Evolutionary conservation across 257 asterid species (phyloP), one percentile per base, ranked within the genome.

Genomic region (Leonotis leonurus): DNA sequence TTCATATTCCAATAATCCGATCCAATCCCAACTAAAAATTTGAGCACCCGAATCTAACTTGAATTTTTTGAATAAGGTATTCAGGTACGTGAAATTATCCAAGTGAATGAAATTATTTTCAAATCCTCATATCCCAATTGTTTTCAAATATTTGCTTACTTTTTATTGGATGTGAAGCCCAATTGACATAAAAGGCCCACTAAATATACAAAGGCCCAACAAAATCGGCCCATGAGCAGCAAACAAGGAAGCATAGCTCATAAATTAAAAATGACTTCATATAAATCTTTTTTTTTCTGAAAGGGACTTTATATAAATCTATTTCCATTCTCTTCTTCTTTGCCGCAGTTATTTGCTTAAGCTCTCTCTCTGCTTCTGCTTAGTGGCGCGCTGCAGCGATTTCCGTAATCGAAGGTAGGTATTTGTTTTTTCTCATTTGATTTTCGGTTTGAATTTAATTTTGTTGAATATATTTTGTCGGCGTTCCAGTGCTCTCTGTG

Each of bases 341-440:
- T 61, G 8, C 49, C 25, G 43, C 39, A 61, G 56, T 51, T 60
- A 14, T 40, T 2, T 17, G 43, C 35, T 12, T 48, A 8, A 39
- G 40, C 61, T 20, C 67, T n/a, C 24, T 7, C 10, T 9, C 2
- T 5, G n/a, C 44, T 4, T 20, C 17, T 24, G 10, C 33, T 6
- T 12, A 24, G 29, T 25, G 22, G 67, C 44, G 30, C 60, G 40
- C 65, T 29, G 32, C 27, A 18, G 56, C 35, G 37, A 37, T 40
- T 52, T 48, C 59, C 60, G 57, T 25, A 60, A 60, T 60, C 66
- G 35, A 60, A 67, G 65, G 73, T 60, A 17, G 51, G 58, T 6
- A 7, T 52, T 26, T n/a, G 3, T 59, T 9, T 8, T 18, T 30
- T 59, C 6, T 9, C 6, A 4, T 20, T 14, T 8, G 13, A 1